phyloP scores from a whole-genome alignment of 2,329 filamentous ascomycete genomes.

The Penicillium sp. region DNA sequence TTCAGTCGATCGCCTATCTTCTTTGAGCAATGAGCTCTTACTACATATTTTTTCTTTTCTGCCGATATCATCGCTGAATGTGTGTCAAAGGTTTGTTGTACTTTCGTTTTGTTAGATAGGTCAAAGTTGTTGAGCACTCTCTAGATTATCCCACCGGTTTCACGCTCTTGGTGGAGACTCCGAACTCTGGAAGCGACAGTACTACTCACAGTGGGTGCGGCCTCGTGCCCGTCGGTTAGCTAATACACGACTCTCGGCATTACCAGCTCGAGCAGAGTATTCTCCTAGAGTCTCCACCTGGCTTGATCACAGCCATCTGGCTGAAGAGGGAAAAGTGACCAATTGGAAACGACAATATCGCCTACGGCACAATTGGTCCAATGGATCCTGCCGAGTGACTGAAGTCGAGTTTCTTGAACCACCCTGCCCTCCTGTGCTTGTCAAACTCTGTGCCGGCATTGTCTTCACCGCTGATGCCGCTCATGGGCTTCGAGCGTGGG shows the following conservation, averaged over 20 bases:
- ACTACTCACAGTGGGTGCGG: conserved; percentile 83
- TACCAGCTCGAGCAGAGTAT: conserved; percentile 47
- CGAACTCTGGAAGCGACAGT: conserved; percentile 87
- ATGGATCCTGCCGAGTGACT: conserved; percentile 75
- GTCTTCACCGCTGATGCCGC: conserved; percentile 73
- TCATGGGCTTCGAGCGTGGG: conserved; percentile 77
- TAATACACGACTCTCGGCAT: conserved; percentile 55
- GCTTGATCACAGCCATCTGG: conserved; percentile 61
- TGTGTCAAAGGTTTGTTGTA: conserved; percentile 57
- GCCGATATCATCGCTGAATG: conserved; percentile 67
- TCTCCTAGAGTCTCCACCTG: conserved; percentile 61
- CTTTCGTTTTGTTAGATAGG: neutral
- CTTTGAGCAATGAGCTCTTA: conserved; percentile 82
- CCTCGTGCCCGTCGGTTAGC: conserved; percentile 77
- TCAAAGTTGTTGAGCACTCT: conserved; percentile 1
- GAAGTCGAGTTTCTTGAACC: conserved; percentile 67
- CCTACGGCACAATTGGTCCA: conserved; percentile 86
- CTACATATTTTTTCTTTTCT: conserved; percentile 80
- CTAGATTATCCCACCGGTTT: conserved; percentile 67
- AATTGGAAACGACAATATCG: conserved; percentile 91
- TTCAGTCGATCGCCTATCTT: conserved; percentile 63
- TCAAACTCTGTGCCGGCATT: conserved; percentile 74
- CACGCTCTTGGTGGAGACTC: conserved; percentile 73
- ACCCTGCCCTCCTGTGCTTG: conserved; percentile 63
- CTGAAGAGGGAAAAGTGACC: conserved; percentile 53